Evolutionary conservation across 2,329 filamentous ascomycete species (phyloP).

Genomic region (Pestalotiopsis sp.): DNA sequence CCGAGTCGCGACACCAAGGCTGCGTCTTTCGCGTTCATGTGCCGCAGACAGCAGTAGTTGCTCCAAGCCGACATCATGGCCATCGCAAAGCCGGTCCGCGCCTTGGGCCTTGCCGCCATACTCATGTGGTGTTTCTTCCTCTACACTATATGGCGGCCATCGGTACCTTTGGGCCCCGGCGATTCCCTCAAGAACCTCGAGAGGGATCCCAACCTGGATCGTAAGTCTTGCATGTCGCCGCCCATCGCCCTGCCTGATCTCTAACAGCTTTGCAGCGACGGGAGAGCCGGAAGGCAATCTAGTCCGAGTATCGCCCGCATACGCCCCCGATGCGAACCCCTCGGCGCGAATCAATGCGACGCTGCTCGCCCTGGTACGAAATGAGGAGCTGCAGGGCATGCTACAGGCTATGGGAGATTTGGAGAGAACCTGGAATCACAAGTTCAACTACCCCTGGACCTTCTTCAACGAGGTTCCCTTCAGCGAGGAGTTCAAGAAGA

Average conservation of each 20-base stretch:
- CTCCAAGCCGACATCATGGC: slow-evolving; percentile 63
- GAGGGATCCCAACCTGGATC: slow-evolving; percentile 83
- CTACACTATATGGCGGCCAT: slow-evolving; percentile 70
- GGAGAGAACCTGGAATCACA: slow-evolving; percentile 94
- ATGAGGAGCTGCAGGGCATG: slow-evolving; percentile 84
- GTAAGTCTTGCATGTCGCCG: slow-evolving; percentile 53
- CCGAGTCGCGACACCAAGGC: not conserved
- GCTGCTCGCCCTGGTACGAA: slow-evolving; percentile 87
- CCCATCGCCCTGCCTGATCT: not conserved
- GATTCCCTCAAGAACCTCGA: slow-evolving; percentile 50
- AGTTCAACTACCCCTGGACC: slow-evolving; percentile 99
- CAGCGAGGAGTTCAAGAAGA: slow-evolving; percentile 86
- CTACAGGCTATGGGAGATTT: slow-evolving; percentile 88
- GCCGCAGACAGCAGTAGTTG: not conserved
- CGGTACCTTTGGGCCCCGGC: slow-evolving; percentile 40
- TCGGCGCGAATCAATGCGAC: slow-evolving; percentile 92
- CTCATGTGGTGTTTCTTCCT: slow-evolving; percentile 79
- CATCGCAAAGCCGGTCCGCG: slow-evolving; percentile 81
- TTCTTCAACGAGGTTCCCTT: slow-evolving; percentile 98
- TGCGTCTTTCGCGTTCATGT: not conserved
- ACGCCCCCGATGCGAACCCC: slow-evolving; percentile 74
- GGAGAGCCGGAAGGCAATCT: slow-evolving; percentile 81
- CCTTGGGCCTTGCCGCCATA: slow-evolving; percentile 72
- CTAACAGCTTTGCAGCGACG: slow-evolving; percentile 62
- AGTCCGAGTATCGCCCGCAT: slow-evolving; percentile 74